phyloP scores from a whole-genome alignment of 345 rosid genomes.

The Clarkia xantiana region DNA sequence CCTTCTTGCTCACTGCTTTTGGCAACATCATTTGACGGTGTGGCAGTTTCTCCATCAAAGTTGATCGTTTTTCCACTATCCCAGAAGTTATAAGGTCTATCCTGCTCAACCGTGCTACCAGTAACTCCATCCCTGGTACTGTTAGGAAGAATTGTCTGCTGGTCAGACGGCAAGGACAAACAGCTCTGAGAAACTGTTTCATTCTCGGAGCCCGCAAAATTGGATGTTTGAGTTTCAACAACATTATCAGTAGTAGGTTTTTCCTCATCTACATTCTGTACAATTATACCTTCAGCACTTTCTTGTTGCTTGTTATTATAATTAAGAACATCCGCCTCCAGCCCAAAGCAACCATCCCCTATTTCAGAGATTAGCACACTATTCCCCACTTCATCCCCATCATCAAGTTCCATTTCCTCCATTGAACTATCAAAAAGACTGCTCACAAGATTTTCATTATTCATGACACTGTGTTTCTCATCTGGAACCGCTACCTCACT shows the following conservation, averaged over 20 bases:
- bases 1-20: slow-evolving; percentile 6
- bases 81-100: slow-evolving; percentile 11
- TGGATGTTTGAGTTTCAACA: slow-evolving; percentile 8
- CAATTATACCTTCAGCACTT: slow-evolving; percentile 10
- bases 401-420: slow-evolving; percentile 9
- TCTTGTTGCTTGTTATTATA: slow-evolving; percentile 6
- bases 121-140: slow-evolving; percentile 7
- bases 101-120: slow-evolving; percentile 5
- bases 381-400: slow-evolving; percentile 8
- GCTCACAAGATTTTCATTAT: slow-evolving; percentile 9
- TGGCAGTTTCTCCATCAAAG: not conserved
- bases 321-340: slow-evolving; percentile 2
- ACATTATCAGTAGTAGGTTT: slow-evolving; percentile 7
- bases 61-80: slow-evolving; percentile 7
- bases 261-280: slow-evolving; percentile 6
- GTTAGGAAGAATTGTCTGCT: slow-evolving; percentile 4
- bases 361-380: slow-evolving; percentile 9
- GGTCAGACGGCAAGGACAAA: slow-evolving; percentile 8
- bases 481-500: slow-evolving; percentile 7
- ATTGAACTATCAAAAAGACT: slow-evolving; percentile 10
- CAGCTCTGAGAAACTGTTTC: slow-evolving; percentile 8
- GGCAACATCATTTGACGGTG: slow-evolving; percentile 1
- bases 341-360: slow-evolving; percentile 2
- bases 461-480: slow-evolving; percentile 4
- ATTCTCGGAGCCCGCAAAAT: not conserved